A percentile compares a stretch with the other conserved stretches of the same genome.
Evolutionary conservation across 768 basidiomycete species (phyloP).

Genomic region (Pulveroboletus sp.): DNA sequence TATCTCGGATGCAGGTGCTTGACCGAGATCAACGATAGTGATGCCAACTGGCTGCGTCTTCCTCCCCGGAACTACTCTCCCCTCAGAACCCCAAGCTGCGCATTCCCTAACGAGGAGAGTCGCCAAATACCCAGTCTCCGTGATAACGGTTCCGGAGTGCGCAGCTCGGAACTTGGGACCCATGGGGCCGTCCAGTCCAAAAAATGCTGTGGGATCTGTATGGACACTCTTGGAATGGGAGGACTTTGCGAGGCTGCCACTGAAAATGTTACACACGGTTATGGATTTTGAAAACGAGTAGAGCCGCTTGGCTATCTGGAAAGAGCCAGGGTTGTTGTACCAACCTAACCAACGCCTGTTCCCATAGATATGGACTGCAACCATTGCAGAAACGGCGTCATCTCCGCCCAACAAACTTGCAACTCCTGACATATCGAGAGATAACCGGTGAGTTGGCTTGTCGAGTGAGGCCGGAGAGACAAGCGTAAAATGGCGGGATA

Average conservation of each 20-base stretch:
- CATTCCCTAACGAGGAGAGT: conserved; percentile 39
- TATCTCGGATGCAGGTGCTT: conserved; percentile 9
- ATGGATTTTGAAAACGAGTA: conserved; percentile 14
- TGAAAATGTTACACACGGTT: background rate
- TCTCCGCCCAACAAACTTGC: conserved; percentile 31
- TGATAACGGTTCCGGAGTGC: conserved; percentile 51
- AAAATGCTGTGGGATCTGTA: background rate
- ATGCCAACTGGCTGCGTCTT: conserved; percentile 8
- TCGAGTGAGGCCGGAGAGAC: background rate
- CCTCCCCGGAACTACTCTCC: conserved; percentile 9
- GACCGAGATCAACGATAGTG: conserved; percentile 9
- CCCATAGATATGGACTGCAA: conserved; percentile 25
- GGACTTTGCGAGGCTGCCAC: background rate
- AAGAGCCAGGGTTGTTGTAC: conserved; percentile 35
- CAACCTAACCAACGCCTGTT: conserved; percentile 31
- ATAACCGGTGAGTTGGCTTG: conserved; percentile 4
- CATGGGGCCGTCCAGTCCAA: conserved; percentile 10
- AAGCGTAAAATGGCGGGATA: too few species aligned
- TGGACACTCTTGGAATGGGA: conserved; percentile 9
- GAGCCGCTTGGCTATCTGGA: conserved; percentile 24
- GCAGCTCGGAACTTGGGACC: conserved; percentile 73
- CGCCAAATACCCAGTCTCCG: conserved; percentile 50
- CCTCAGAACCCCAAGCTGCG: conserved; percentile 6
- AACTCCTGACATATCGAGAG: conserved; percentile 25
- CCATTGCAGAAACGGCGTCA: conserved; percentile 29